These are phyloP conservation scores for Aspergillus viridinutans DNA, from an alignment of 2,329 filamentous ascomycete species.

Conservation along the genomic window DNA sequence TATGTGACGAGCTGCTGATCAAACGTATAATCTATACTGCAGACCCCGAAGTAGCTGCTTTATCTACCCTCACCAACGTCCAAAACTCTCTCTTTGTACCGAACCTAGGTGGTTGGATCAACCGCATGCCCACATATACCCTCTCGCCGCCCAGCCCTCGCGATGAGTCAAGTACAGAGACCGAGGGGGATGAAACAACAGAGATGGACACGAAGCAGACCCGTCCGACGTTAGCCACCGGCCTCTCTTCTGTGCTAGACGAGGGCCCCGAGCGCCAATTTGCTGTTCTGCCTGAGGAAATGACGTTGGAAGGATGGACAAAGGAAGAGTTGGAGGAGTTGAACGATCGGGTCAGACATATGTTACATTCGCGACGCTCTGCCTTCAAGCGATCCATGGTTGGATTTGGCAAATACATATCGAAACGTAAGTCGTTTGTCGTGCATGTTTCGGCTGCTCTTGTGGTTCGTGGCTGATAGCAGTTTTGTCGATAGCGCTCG, in stretches of 20 bases:
- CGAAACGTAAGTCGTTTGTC: constrained; percentile 53
- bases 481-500: constrained; percentile 52
- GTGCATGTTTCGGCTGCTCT: background rate
- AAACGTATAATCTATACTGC: background rate
- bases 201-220: constrained; percentile 21
- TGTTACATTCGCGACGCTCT: constrained; percentile 75
- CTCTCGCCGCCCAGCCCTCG: constrained; percentile 52
- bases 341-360: constrained; percentile 82
- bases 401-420: constrained; percentile 76
- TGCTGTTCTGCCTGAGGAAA: constrained; percentile 73
- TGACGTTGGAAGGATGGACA: constrained; percentile 68
- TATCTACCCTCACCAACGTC: constrained; percentile 81
- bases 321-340: constrained; percentile 69
- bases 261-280: constrained; percentile 65
- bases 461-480: background rate
- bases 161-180: constrained; percentile 19
- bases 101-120: constrained; percentile 69
- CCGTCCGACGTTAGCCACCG: constrained; percentile 43
- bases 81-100: constrained; percentile 87
- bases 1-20: background rate
- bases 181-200: constrained; percentile 24
- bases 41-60: constrained; percentile 79
- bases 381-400: constrained; percentile 75
- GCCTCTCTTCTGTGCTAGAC: constrained; percentile 64
- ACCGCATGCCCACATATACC: constrained; percentile 73